Base-by-base conservation (phyloP, 176 grass and related monocot species). In the Triticum monococcum region DNA sequence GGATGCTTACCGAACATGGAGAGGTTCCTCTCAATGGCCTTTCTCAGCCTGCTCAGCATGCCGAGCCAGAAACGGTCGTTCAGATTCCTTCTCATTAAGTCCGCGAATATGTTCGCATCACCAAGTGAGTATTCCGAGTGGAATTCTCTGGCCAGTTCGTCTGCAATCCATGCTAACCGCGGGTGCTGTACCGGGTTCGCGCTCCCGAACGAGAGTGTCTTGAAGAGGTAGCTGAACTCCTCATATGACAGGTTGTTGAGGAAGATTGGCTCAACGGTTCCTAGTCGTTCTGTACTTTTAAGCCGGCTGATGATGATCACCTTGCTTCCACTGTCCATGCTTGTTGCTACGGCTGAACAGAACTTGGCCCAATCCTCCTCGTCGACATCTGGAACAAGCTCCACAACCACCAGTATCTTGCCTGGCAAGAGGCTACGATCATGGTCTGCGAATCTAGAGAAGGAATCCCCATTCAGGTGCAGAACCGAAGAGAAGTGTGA, bases 211-310 rank as follows among this genome's bases (percentile, higher is more conserved):
- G 70, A 17, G 0, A 84, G 68, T 45, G 52, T 31, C 35, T 75
- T 84, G 82, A 84, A 84, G 1, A 84, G 70, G 16, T 84, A 75
- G 16, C 35, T 45, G 10, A 43, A 75, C 70, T 84, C 82, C 0
- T 64, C 52, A 1, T 61, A 8, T 11, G 25, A 5, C 1, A 84
- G 23, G 6, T 1, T 31, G 4, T 64, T 62, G 54, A 84, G 22
- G 25, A 11, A 3, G 22, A 84, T 43, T 23, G 70, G 56, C 16
- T 64, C 25, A 1, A 43, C 41, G 41, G 41, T 43, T 43, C 41
- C 41, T 0, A 43, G 41, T 12, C 41, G 41, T 3, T 43, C 41
- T 43, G 41, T 3, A 43, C 0, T 43, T 43, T 43, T 43, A 43
- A 43, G 41, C 0, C 9, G 41, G 41, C 41, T 43, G 41, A 43